Percentiles rank a stretch among this genome's conserved stretches.
Evolutionary conservation across 345 rosid species (phyloP).

Genomic region (Anastatica hierochuntica): DNA sequence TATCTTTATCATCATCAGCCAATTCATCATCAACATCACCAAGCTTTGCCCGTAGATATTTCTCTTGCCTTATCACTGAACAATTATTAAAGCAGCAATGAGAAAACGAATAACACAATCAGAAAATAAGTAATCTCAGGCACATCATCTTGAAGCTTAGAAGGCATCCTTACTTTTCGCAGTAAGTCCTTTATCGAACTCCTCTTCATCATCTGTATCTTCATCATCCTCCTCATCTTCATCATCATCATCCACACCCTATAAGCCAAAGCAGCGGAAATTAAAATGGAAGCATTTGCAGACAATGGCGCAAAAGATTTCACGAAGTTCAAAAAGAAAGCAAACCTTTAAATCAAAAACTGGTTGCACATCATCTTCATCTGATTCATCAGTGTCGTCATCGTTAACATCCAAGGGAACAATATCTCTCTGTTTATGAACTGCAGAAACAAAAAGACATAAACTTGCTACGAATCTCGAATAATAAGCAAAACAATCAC

Average conservation of each 20-base stretch:
- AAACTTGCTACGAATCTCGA: background rate
- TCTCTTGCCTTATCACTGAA: slow-evolving; percentile 62
- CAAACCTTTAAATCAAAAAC: slow-evolving; percentile 59
- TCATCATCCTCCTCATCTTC: slow-evolving; percentile 37
- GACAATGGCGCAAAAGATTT: background rate
- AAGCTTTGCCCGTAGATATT: slow-evolving; percentile 41
- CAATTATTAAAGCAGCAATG: background rate
- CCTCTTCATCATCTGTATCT: slow-evolving; percentile 30
- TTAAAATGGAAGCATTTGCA: background rate
- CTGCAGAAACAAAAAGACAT: slow-evolving; percentile 25
- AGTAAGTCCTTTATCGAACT: slow-evolving; percentile 30
- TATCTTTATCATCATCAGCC: slow-evolving; percentile 49
- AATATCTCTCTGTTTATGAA: slow-evolving; percentile 79
- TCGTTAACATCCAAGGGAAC: slow-evolving; percentile 55
- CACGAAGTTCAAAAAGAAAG: background rate
- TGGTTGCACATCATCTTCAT: slow-evolving; percentile 63
- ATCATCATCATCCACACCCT: slow-evolving; percentile 25
- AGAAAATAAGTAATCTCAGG: background rate
- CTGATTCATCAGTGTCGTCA: slow-evolving; percentile 54
- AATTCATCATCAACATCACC: slow-evolving; percentile 70
- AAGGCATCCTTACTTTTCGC: slow-evolving; percentile 45
- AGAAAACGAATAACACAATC: background rate
- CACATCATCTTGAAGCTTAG: background rate
- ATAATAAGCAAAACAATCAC: background rate
- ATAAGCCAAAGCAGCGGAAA: slow-evolving; percentile 2